phyloP scores from a whole-genome alignment of 306 rosid species.

The Glycine soja region DNA sequence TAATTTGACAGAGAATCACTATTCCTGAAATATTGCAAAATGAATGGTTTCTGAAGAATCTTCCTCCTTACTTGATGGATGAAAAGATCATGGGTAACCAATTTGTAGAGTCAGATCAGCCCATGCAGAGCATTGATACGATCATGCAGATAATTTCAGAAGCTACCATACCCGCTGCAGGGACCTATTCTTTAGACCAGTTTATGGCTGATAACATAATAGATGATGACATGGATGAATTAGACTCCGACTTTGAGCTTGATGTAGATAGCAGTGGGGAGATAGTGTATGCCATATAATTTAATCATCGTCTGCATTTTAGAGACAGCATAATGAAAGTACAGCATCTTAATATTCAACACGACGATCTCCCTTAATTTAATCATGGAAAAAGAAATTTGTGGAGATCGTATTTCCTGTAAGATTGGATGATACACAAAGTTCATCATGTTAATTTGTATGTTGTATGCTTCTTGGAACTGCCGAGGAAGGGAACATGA shows the following conservation, averaged over 20 bases:
- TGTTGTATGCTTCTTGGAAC: constrained; percentile 9
- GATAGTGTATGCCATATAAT: constrained; percentile 85
- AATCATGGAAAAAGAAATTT: background rate
- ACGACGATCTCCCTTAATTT: background rate
- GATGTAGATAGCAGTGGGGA: constrained; percentile 95
- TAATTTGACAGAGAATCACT: constrained; percentile 70
- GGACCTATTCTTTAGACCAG: constrained; percentile 58
- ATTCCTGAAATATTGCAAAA: constrained; percentile 85
- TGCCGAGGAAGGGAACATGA: background rate
- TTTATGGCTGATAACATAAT: constrained; percentile 57
- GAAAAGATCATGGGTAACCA: constrained; percentile 67
- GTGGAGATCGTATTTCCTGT: background rate
- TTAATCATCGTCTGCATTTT: background rate
- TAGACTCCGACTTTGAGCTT: constrained; percentile 81
- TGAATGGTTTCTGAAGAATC: constrained; percentile 85
- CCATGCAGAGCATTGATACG: constrained; percentile 78
- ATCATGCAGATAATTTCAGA: constrained; percentile 95
- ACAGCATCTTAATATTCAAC: constrained; percentile 5
- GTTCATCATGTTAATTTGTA: background rate
- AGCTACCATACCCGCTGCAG: constrained; percentile 90
- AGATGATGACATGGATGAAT: constrained; percentile 84
- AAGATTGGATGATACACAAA: background rate
- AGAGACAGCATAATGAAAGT: constrained; percentile 16
- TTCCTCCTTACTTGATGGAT: constrained; percentile 81
- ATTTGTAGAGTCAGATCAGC: constrained; percentile 91